Percentiles rank a stretch among this genome's conserved stretches.
These are phyloP conservation scores for Aspergillus ochraceoroseus DNA, from an alignment of 2,329 filamentous ascomycete species.

Conservation along the genomic window DNA sequence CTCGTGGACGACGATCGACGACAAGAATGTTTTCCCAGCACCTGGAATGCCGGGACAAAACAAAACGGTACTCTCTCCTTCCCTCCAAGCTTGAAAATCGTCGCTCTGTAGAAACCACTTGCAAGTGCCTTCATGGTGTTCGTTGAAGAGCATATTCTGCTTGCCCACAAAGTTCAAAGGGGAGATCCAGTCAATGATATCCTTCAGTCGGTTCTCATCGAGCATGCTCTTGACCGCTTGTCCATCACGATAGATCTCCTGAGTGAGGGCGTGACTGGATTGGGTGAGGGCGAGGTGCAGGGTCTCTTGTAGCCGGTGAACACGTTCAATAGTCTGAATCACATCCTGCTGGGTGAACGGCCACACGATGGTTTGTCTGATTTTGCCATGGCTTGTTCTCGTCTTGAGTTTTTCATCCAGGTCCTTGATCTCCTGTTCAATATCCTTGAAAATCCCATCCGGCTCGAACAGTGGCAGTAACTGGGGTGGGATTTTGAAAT, in stretches of 20 bases:
- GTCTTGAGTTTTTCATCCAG: constrained; percentile 3
- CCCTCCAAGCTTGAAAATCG: constrained; percentile 6
- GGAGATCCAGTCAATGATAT: constrained; percentile 12
- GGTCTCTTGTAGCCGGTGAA: constrained; percentile 3
- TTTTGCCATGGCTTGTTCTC: not conserved
- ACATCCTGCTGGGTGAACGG: constrained; percentile 12
- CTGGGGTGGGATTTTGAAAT: constrained; percentile 4
- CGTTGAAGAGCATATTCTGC: constrained; percentile 11
- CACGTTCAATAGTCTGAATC: constrained; percentile 3
- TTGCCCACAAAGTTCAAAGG: constrained; percentile 11
- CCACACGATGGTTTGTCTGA: constrained; percentile 9
- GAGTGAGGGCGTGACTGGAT: constrained; percentile 4
- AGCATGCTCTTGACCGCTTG: constrained; percentile 4
- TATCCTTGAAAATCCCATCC: constrained; percentile 15
- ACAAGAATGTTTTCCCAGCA: constrained; percentile 10
- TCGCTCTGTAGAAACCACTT: constrained; percentile 9
- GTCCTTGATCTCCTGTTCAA: constrained; percentile 5
- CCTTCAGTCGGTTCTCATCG: constrained; percentile 5
- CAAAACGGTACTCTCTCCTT: constrained; percentile 2
- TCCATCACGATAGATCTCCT: constrained; percentile 6
- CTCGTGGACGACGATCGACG: constrained; percentile 11
- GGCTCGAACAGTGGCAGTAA: constrained; percentile 13
- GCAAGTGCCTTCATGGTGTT: constrained; percentile 12
- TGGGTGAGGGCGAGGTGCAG: constrained; percentile 7
- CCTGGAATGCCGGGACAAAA: constrained; percentile 10